Percentiles rank a stretch among this genome's conserved stretches.
Evolutionary conservation across 2,329 filamentous ascomycete genomes (phyloP).

Genomic region (Neurospora sp.): DNA sequence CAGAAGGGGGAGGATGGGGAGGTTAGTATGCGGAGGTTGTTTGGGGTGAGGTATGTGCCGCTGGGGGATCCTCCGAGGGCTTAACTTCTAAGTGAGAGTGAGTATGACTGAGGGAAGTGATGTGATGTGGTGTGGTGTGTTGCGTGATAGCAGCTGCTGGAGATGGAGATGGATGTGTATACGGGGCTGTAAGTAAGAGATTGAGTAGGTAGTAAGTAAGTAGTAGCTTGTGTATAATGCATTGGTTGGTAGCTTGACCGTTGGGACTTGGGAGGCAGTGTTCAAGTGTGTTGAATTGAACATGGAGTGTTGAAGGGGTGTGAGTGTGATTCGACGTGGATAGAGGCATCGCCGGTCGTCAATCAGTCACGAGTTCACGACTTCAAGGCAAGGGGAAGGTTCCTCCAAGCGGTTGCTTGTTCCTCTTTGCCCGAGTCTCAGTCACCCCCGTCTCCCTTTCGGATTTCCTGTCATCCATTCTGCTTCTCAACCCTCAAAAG

Average conservation of each 20-base stretch:
- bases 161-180: neutral
- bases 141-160: neutral
- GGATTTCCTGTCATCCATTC: no score
- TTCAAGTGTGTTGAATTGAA: neutral
- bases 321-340: neutral
- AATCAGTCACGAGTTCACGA: neutral
- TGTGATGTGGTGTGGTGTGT: no score
- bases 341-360: neutral
- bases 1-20: slow-evolving; percentile 59
- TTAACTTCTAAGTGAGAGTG: neutral
- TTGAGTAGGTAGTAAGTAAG: neutral
- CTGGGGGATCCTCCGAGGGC: slow-evolving; percentile 50
- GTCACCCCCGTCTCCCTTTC: no score
- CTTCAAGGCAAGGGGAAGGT: no score
- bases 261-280: neutral
- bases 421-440: no score
- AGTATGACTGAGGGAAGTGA: neutral
- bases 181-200: neutral
- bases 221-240: neutral
- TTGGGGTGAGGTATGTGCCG: slow-evolving; percentile 68
- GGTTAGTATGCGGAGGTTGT: slow-evolving; percentile 50
- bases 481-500: no score
- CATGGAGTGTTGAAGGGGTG: neutral
- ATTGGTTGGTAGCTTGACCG: neutral
- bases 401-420: no score